Percentiles rank a stretch among this genome's conserved stretches.
These are phyloP conservation scores for Chlamydomonas reinhardtii DNA, from an alignment of 163 green algal species.

Conservation along the genomic window DNA sequence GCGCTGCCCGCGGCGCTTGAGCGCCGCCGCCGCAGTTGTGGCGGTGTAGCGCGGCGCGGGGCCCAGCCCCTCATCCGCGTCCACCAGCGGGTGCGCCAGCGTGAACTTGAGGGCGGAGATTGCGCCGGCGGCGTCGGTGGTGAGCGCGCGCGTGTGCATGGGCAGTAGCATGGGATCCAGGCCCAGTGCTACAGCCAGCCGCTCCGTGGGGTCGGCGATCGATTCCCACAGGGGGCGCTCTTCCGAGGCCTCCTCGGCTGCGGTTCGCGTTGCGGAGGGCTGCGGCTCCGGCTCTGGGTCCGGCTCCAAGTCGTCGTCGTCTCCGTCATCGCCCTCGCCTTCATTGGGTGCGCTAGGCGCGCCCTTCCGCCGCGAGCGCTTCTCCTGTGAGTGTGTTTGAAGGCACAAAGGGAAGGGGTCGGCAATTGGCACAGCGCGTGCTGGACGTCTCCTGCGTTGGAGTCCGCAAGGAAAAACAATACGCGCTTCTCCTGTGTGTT, in stretches of 20 bases:
- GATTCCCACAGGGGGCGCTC: conserved; percentile 53
- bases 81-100: conserved; percentile 64
- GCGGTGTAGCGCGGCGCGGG: conserved; percentile 20
- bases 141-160: conserved; percentile 60
- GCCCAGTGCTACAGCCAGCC: conserved; percentile 63
- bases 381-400: too few species aligned
- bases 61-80: conserved; percentile 43
- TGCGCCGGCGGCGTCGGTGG: conserved; percentile 46
- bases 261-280: neutral
- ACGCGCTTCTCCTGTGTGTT: too few species aligned
- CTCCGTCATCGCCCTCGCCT: neutral
- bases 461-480: too few species aligned
- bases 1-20: conserved; percentile 54
- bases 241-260: neutral
- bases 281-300: neutral
- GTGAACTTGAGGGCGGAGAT: conserved; percentile 65
- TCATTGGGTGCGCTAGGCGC: too few species aligned
- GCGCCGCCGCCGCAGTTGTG: conserved; percentile 46
- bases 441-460: too few species aligned
- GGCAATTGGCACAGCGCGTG: too few species aligned
- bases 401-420: too few species aligned
- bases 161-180: conserved; percentile 58
- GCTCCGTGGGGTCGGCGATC: conserved; percentile 65
- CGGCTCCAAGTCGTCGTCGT: neutral
- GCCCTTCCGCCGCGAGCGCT: too few species aligned